Evolutionary conservation across 1,139 yeast species (phyloP).

Genomic region (Blastobotrys ciferrii): DNA sequence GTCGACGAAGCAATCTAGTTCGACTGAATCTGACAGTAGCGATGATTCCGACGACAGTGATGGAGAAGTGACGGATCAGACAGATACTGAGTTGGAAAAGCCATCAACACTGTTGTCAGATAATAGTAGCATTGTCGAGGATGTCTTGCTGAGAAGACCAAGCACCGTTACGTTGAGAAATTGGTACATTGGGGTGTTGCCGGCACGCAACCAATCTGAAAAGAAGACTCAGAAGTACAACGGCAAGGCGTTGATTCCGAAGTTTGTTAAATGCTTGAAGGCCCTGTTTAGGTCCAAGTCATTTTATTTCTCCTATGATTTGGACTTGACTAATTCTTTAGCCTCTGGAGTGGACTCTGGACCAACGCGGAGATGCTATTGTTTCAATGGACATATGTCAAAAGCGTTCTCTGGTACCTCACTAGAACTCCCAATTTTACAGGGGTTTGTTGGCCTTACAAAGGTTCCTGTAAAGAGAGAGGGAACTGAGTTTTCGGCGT

Average conservation of each 20-base stretch:
- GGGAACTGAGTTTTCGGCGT: background rate
- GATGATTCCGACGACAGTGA: slow-evolving; percentile 3
- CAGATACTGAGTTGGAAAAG: background rate
- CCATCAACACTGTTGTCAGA: background rate
- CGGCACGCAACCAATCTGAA: background rate
- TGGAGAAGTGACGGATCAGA: slow-evolving; percentile 6
- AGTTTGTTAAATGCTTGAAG: slow-evolving; percentile 20
- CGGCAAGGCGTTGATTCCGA: slow-evolving; percentile 17
- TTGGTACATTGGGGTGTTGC: slow-evolving; percentile 9
- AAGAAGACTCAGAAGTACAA: slow-evolving; percentile 3
- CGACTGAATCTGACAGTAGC: background rate
- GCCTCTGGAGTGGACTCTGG: slow-evolving; percentile 3
- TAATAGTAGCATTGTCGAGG: slow-evolving; percentile 15
- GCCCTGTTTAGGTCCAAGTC: slow-evolving; percentile 17
- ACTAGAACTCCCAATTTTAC: slow-evolving; percentile 35
- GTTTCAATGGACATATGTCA: slow-evolving; percentile 35
- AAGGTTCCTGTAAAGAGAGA: slow-evolving; percentile 13
- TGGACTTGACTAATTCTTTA: slow-evolving; percentile 24
- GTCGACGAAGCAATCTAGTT: background rate
- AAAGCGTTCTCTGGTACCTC: slow-evolving; percentile 26
- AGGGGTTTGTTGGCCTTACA: slow-evolving; percentile 39
- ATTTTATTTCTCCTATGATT: slow-evolving; percentile 27
- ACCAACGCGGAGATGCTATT: slow-evolving; percentile 27
- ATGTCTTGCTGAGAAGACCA: slow-evolving; percentile 17
- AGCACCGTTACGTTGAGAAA: slow-evolving; percentile 9